These are phyloP conservation scores for Candida ulmi DNA, from an alignment of 805 yeast genomes.

Conservation along the genomic window DNA sequence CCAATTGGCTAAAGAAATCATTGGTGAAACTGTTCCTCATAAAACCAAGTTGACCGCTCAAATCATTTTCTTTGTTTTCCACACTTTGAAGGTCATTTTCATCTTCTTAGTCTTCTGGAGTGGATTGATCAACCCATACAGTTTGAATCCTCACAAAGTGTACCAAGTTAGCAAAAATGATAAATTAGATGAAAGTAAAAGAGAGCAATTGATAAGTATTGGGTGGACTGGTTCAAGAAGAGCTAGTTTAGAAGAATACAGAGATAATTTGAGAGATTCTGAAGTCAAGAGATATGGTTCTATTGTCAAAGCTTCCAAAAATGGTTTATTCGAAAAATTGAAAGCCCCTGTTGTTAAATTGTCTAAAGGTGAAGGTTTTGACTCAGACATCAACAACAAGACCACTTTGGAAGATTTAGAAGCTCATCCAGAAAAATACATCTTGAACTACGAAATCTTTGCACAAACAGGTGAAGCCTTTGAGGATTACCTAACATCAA, in stretches of 20 bases:
- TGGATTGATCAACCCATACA: slow-evolving; percentile 77
- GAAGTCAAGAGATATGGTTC: slow-evolving; percentile 68
- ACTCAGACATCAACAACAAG: slow-evolving; percentile 38
- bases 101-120: slow-evolving; percentile 54
- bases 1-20: slow-evolving; percentile 39
- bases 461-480: slow-evolving; percentile 44
- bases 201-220: slow-evolving; percentile 44
- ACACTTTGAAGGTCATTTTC: slow-evolving; percentile 52
- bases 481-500: slow-evolving; percentile 31
- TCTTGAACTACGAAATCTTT: slow-evolving; percentile 51
- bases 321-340: slow-evolving; percentile 61
- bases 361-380: slow-evolving; percentile 80
- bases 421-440: slow-evolving; percentile 39
- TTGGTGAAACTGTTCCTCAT: slow-evolving; percentile 41
- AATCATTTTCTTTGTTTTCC: slow-evolving; percentile 65
- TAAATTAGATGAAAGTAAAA: slow-evolving; percentile 27
- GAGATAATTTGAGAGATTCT: slow-evolving; percentile 58
- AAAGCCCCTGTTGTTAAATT: slow-evolving; percentile 55
- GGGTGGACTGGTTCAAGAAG: slow-evolving; percentile 97
- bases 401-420: slow-evolving; percentile 34
- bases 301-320: slow-evolving; percentile 66
- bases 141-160: slow-evolving; percentile 35
- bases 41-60: slow-evolving; percentile 44
- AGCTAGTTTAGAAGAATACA: slow-evolving; percentile 64
- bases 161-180: slow-evolving; percentile 29